Base-by-base conservation (phyloP, 352 stramenopile species). In the Globisporangium heterothallicum region DNA sequence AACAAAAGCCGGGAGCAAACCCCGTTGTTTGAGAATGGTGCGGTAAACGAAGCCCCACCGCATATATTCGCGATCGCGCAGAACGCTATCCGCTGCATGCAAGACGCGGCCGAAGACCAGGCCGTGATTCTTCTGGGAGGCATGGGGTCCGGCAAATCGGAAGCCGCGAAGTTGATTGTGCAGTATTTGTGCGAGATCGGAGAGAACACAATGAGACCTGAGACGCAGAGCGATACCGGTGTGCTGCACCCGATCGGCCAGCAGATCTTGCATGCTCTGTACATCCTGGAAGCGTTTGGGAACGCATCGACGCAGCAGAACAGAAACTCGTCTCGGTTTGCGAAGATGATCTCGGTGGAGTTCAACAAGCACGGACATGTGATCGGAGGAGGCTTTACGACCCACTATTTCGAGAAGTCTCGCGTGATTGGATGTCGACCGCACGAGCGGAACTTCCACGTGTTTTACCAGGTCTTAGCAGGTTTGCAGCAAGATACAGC, bases 381-480 rank as follows among this genome's bases (percentile, higher is more conserved):
- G 22, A 86, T 93, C 24, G 82, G 79, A 29, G 79, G 79, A n/a
- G 78, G 77, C 0, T 86, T 91, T 57, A 91, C 77, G 44, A 91
- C 74, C 8, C 76, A 92, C 56, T 89, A 84, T 52, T 86, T 93
- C 48, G 78, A 93, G 56, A 86, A 86, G 36, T 86, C 70, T 1
- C 79, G 90, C n/a, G 69, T 97, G 0, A 82, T 96, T 54, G 64
- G 84, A 9, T 72, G 74, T 29, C 70, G 76, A 5, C 69, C 64
- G 8, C 70, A 79, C 26, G 90, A 97, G 51, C 81, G 92, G 14
- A 97, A 96, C 61, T 98, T 97, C 47, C 92, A 98, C 59, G 78
- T 97, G 16, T 96, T 97, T 52, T 97, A 98, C 63, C 88, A 97
- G 59, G 63, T 97, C 1, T 66, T 95, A 13, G 73, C 78, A 0